phyloP scores from a whole-genome alignment of 169 alveolate genomes.

The Cryptosporidium muris region DNA sequence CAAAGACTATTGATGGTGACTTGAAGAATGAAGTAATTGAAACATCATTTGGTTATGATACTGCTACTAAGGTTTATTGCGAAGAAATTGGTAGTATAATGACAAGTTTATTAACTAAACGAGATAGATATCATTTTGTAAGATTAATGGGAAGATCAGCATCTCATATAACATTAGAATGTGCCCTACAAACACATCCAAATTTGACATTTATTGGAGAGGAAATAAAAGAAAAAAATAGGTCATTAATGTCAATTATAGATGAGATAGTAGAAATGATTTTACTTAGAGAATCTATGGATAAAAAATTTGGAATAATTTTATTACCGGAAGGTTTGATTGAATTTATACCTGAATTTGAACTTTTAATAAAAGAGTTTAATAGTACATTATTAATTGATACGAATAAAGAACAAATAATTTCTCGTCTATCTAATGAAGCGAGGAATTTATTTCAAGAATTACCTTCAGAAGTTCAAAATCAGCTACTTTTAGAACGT shows the following conservation, averaged over 20 bases:
- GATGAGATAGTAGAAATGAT: conserved; percentile 81
- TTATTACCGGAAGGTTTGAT: conserved; percentile 88
- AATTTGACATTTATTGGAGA: conserved; percentile 80
- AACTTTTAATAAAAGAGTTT: conserved; percentile 77
- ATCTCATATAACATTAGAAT: conserved; percentile 87
- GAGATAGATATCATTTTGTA: conserved; percentile 84
- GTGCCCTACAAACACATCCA: conserved; percentile 82
- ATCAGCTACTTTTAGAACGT: conserved; percentile 84
- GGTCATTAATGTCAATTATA: conserved; percentile 78
- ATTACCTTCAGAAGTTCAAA: conserved; percentile 81
- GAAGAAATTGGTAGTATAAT: conserved; percentile 87
- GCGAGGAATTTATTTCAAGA: conserved; percentile 68
- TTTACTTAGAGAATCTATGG: conserved; percentile 75
- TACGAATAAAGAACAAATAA: conserved; percentile 46
- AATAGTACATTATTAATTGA: conserved; percentile 12
- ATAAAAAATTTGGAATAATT: conserved; percentile 83
- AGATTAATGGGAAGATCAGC: conserved; percentile 91
- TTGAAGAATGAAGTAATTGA: conserved; percentile 85
- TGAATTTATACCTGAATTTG: conserved; percentile 86
- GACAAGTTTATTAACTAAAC: conserved; percentile 80
- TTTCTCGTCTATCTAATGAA: conserved; percentile 69
- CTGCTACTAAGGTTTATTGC: conserved; percentile 84
- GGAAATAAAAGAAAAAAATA: conserved; percentile 78
- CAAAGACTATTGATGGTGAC: conserved; percentile 90
- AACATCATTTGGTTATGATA: conserved; percentile 86